Percentiles rank a stretch among this genome's conserved stretches.
Evolutionary conservation across 139 green algal genomes (phyloP).

Genomic region (Coccomyxa sp.): DNA sequence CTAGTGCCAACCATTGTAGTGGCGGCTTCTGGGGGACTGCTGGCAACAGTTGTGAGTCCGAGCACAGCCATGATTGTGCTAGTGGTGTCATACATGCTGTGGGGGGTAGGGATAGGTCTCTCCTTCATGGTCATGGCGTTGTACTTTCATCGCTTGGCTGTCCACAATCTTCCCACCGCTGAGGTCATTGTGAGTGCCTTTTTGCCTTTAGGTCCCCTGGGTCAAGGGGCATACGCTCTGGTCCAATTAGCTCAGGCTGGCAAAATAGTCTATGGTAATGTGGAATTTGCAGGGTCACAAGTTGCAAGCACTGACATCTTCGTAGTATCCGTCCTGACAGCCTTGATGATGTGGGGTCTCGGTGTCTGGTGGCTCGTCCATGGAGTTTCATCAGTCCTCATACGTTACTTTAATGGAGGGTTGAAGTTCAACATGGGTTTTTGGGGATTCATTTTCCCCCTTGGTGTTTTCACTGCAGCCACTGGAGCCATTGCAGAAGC

Average conservation of each 20-base stretch:
- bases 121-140: slow-evolving; percentile 7
- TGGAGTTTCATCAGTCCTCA: slow-evolving; percentile 5
- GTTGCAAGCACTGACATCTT: background rate
- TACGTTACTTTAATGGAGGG: background rate
- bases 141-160: slow-evolving; percentile 12
- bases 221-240: slow-evolving; percentile 9
- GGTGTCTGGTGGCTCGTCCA: slow-evolving; percentile 17
- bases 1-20: slow-evolving; percentile 2
- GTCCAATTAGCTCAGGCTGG: slow-evolving; percentile 4
- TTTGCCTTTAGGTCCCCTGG: slow-evolving; percentile 16
- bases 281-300: background rate
- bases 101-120: slow-evolving; percentile 11
- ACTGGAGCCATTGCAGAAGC: slow-evolving; percentile 4
- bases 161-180: slow-evolving; percentile 9
- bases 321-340: background rate
- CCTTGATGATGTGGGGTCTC: slow-evolving; percentile 14
- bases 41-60: background rate
- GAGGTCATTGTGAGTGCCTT: slow-evolving; percentile 22
- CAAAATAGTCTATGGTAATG: background rate
- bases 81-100: slow-evolving; percentile 5
- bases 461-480: slow-evolving; percentile 10
- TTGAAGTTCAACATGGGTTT: slow-evolving; percentile 18
- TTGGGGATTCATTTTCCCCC: slow-evolving; percentile 24
- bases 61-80: background rate
- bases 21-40: background rate